Conservation (phyloP, 176 grass and related monocot genomes). For the Dactylis glomerata region DNA sequence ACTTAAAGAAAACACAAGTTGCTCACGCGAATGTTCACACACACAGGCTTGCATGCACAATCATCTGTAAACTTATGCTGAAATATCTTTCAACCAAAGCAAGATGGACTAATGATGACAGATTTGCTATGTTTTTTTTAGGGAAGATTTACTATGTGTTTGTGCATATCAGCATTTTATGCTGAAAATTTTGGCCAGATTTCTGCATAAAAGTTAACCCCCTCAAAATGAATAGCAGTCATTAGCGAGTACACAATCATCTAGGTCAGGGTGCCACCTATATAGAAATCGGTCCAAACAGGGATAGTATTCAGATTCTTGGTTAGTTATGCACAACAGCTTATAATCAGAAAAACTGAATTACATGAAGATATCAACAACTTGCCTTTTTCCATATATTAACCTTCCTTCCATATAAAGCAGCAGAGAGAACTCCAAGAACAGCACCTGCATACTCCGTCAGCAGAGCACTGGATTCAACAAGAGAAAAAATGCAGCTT, state of each 20-base stretch:
- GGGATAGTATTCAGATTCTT: not conserved
- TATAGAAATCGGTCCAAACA: not conserved
- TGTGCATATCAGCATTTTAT: constrained; percentile 2
- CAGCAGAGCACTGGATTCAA: constrained; percentile 73
- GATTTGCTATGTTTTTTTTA: not conserved
- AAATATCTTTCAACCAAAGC: constrained; percentile 5
- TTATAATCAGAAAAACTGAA: not conserved
- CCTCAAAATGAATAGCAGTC: not conserved
- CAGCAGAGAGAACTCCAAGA: constrained; percentile 94
- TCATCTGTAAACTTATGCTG: constrained; percentile 7
- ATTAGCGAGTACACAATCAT: constrained; percentile 4
- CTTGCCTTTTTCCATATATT: constrained; percentile 85
- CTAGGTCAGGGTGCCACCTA: not conserved
- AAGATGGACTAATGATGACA: not conserved
- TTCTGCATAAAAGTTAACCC: constrained; percentile 13
- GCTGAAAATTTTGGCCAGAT: not conserved
- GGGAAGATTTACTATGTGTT: constrained; percentile 3
- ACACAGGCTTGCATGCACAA: not conserved
- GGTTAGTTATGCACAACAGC: not conserved
- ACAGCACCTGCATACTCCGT: constrained; percentile 94
- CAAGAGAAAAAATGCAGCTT: constrained; percentile 34
- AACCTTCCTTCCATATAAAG: constrained; percentile 88
- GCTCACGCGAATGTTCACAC: not conserved
- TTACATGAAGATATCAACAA: constrained; percentile 13
- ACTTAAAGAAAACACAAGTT: constrained; percentile 5